Evolutionary conservation across 345 rosid genomes (phyloP), one percentile per base, ranked within the genome.

Genomic region (Populus davidiana): DNA sequence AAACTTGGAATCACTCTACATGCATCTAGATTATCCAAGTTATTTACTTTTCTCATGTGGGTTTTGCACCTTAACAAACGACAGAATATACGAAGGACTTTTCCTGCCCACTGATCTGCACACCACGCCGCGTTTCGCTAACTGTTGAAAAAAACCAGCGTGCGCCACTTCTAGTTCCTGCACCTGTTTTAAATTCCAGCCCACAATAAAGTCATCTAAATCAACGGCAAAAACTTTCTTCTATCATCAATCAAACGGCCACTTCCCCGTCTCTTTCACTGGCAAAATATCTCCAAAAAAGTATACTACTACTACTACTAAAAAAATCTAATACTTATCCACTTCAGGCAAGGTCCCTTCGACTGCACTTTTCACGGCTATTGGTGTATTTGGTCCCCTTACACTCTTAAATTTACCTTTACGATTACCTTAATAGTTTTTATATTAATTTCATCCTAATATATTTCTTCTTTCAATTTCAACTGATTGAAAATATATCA

Each of bases 261-360:
- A 73, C 76, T 50, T 39, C 47, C 16, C 54, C 6, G 13, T 38
- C 13, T 23, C 63, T 47, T 6, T 6, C 41, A 71, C 0, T 23
- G 25, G 25, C 1, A 31, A 73, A 73, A 73, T 36, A 72, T 72
- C 61, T 73, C 50, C 39, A 8, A 2, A 5, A 20, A 54, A 47
- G 20, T 5, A 23, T 0, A 39, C 21, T 14, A 39, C 21, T 14
- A 3, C 50, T 1, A 10, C 44, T 2, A 41, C 44, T 41, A 41
- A 41, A 63, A 43, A 62, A 54, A n/a, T 44, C 66, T n/a, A 63
- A 43, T 63, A 61, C 77, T 74, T 74, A 74, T 74, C 77, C 70
- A 44, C 77, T 74, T 13, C 5, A 6, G 18, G 16, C 31, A 16
- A 27, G 20, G 69, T 2, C 69, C 43, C 18, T 13, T 16, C 5